Evolutionary conservation across 495 filamentous ascomycete species (phyloP).

Genomic region (Lindgomyces ingoldianus): DNA sequence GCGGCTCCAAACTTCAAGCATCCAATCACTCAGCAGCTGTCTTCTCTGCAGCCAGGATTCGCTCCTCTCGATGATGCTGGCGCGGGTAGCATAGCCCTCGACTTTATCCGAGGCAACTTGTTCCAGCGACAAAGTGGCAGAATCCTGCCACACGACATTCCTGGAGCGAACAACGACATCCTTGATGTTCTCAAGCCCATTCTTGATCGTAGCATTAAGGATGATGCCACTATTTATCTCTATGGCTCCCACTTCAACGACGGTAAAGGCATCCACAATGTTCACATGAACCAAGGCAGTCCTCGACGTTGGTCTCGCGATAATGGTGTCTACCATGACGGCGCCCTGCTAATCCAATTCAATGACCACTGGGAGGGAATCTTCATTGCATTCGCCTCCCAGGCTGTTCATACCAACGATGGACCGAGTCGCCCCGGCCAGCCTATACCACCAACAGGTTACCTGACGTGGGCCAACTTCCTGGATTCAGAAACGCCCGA

Average conservation of each 20-base stretch:
- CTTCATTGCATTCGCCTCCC: neutral
- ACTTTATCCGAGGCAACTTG: neutral
- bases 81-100: neutral
- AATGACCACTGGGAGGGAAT: neutral
- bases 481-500: neutral
- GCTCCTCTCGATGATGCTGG: neutral
- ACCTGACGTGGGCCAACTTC: neutral
- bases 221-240: neutral
- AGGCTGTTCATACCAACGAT: neutral
- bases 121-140: neutral
- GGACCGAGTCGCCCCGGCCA: neutral
- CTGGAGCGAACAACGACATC: constrained; percentile 1
- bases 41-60: neutral
- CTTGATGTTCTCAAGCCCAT: neutral
- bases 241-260: constrained; percentile 3
- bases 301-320: neutral
- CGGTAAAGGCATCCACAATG: constrained; percentile 5
- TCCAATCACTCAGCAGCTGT: neutral
- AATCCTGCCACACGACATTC: neutral
- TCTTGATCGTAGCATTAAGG: neutral
- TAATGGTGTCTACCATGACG: constrained; percentile 3
- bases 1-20: neutral
- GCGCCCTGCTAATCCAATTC: neutral
- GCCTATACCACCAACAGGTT: neutral
- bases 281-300: constrained; percentile 4